A percentile compares a stretch with the other conserved stretches of the same genome.
phyloP scores from a whole-genome alignment of 1,284 basidiomycete species.

The Leccinum proximum region DNA sequence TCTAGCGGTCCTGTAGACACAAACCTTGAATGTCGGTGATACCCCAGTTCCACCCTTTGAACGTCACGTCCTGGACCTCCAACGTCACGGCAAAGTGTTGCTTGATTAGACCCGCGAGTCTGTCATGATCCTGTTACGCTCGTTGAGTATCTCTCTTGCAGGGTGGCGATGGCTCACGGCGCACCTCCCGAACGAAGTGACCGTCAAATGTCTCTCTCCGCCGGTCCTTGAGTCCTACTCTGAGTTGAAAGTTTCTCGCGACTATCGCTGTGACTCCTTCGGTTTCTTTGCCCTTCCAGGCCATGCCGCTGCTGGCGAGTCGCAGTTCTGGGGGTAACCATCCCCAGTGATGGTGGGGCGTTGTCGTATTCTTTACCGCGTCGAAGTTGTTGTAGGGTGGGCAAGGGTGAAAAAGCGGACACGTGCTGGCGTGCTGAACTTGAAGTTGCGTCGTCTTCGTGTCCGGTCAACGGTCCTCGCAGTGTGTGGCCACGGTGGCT shows the following conservation, averaged over 20 bases:
- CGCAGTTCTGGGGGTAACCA: conserved; percentile 66
- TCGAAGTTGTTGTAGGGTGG: no score
- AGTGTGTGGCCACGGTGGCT: no score
- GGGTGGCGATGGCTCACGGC: conserved; percentile 8
- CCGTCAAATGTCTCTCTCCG: conserved; percentile 90
- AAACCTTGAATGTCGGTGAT: conserved; percentile 90
- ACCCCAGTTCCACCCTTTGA: conserved; percentile 99
- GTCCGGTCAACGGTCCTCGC: no score
- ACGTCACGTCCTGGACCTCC: conserved; percentile 84
- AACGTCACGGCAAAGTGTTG: conserved; percentile 85
- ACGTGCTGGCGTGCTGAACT: no score
- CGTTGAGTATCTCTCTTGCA: neutral
- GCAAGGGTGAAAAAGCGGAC: no score
- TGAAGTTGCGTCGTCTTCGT: no score
- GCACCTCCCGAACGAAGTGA: conserved; percentile 80
- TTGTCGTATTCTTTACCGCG: no score
- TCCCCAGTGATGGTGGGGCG: no score
- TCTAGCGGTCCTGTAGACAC: conserved; percentile 20
- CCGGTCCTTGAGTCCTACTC: conserved; percentile 77
- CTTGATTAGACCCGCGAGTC: conserved; percentile 71
- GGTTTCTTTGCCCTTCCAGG: conserved; percentile 82
- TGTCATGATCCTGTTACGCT: conserved; percentile 50
- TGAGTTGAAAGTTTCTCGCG: conserved; percentile 89
- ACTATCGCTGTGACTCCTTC: conserved; percentile 75
- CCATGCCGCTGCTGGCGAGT: conserved; percentile 85